Percentiles rank a stretch among this genome's conserved stretches.
Evolutionary conservation across 2,329 filamentous ascomycete species (phyloP).

Genomic region (Penicillium sp.): DNA sequence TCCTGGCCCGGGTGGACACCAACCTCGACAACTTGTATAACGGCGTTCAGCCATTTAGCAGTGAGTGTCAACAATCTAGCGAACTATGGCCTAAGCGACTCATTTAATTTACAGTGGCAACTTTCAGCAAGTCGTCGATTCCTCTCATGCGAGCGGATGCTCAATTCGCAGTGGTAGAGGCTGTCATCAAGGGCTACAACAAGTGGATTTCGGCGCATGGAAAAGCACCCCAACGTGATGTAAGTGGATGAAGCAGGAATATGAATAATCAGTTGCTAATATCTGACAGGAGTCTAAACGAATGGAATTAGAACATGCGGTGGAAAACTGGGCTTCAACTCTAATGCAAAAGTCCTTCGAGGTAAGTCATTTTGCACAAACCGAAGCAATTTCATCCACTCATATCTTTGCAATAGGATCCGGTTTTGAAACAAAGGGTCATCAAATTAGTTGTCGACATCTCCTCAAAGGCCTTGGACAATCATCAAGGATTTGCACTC

Average conservation of each 20-base stretch:
- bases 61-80: constrained; percentile 43
- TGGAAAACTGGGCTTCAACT: constrained; percentile 42
- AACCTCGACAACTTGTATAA: constrained; percentile 74
- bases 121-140: constrained; percentile 40
- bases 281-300: constrained; percentile 35
- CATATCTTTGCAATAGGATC: constrained; percentile 55
- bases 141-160: constrained; percentile 71
- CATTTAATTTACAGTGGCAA: constrained; percentile 26
- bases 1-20: constrained; percentile 73
- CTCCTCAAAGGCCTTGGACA: constrained; percentile 75
- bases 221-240: constrained; percentile 50
- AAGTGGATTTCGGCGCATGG: constrained; percentile 66
- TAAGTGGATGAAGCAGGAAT: constrained; percentile 19
- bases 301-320: constrained; percentile 34
- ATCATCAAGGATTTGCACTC: constrained; percentile 76
- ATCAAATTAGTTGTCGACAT: constrained; percentile 81
- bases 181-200: constrained; percentile 81
- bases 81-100: not conserved
- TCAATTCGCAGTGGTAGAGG: constrained; percentile 84
- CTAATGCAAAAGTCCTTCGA: constrained; percentile 42
- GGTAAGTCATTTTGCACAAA: constrained; percentile 16
- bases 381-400: not conserved
- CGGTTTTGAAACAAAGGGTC: constrained; percentile 75
- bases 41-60: constrained; percentile 63
- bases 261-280: constrained; percentile 4